Base-by-base conservation (phyloP, 257 asterid genomes). In the Scutellaria barbata region DNA sequence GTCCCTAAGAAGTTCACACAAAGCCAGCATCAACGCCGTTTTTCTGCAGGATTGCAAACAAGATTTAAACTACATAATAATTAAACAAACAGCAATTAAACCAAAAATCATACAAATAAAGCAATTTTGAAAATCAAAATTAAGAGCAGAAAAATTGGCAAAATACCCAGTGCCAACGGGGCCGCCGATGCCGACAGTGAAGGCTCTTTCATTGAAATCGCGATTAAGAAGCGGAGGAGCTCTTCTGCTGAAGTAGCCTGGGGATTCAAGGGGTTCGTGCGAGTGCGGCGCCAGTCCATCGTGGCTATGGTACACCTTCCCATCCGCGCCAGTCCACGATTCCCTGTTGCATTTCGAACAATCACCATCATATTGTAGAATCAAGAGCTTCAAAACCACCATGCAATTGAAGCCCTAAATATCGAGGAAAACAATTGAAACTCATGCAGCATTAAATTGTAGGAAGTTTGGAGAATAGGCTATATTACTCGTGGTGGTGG, bases 101-200 rank as follows among this genome's bases (percentile, higher is more conserved):
- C 1, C 3, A 11, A 22, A 37, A 62, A 64, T 17, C 4, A 20
- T 42, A 8, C 35, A 62, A 52, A 55, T 8, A 40, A 0, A 9
- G 20, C 47, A 39, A 33, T 35, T 40, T 13, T 10, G n/a, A n/a
- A 3, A 56, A 43, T n/a, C 45, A 54, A 14, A 42, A 42, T 3
- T 37, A 42, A 10, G 55, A 6, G 10, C 22, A 33, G 45, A 39
- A 42, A 63, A 58, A 66, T 0, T 6, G 22, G 58, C 33, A 52
- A 64, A 14, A 6, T 80, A 94, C 98, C 97, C 98, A 72, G 97
- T 94, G 35, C 98, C 98, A 65, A 94, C 98, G 47, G 98, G 98
- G 41, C 98, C 98, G 35, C 98, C 98, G 80, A 94, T 94, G 4
- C 98, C 98, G 74, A 94, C 59, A n/a, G 98, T 94, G 58, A 94